Base-by-base conservation (phyloP, 108 stramenopile species). In the Cyclotella baltica region DNA sequence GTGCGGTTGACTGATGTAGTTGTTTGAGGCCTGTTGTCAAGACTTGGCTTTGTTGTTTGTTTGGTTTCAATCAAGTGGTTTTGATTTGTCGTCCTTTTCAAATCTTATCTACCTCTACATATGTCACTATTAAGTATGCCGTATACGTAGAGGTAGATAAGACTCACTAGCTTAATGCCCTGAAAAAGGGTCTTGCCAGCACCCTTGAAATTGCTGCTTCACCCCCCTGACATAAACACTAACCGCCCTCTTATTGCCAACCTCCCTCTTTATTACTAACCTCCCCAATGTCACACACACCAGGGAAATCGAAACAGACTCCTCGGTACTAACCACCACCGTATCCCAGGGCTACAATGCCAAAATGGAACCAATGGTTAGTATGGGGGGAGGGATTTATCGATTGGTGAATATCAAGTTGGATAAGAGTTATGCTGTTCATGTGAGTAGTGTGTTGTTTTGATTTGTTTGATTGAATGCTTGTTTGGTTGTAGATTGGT, bases 381-480 rank as follows among this genome's bases (percentile, higher is more conserved):
- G 22, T 23, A 25, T 23, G 55, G 55, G 55, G 55, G 55, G 55
- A 56, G 55, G 55, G 25, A 23, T 56, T 25, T 56, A 56, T 56
- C 55, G 55, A 56, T 27, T 56, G 55, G 25, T 56, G 1, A 56
- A 56, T 56, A 27, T 56, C 5, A 56, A 56, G 55, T n/a, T 56
- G 20, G 55, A 27, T 56, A 48, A n/a, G 47, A 56, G 55, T 56
- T 56, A 56, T 56, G 55, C 55, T 56, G 55, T 56, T 1, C 20
- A 25, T n/a, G 55, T 56, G 20, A n/a, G 55, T 56, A 43, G 10
- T 6, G 40, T 11, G 6, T 43, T 13, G 6, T 11, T 11, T 43
- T 43, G 13, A 11, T 6, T 11, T 43, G 40, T 11, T 11, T 43
- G 40, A n/a, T n/a, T 48, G 47, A n/a, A 48, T 48, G 47, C 2